Base-by-base conservation (phyloP, 2,329 filamentous ascomycete genomes). In the Aquanectria penicillioides region DNA sequence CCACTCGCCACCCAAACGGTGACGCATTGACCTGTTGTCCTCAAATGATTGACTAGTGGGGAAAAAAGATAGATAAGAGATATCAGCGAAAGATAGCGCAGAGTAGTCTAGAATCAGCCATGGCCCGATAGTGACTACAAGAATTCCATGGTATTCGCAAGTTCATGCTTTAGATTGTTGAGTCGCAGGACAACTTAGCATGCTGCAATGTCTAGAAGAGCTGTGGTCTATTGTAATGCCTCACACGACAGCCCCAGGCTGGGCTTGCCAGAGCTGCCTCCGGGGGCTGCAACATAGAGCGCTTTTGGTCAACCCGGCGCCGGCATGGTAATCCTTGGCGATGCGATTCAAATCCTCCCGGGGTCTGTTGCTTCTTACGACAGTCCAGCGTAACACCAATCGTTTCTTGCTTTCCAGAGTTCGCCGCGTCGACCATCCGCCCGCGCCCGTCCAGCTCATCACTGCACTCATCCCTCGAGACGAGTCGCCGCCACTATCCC, bases 1-100 rank as follows among this genome's bases (percentile, higher is more conserved):
- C 52, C 47, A 46, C 47, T 51, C 44, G 54, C 54, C 54, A 57
- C 47, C 47, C 33, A 36, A 51, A 43, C 41, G 55, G 43, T 58
- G 55, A 43, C 33, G 49, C 48, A 38, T 40, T 52, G 52, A 49
- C 34, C 31, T 44, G 34, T 48, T 52, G 48, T 48, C 41, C 34
- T 34, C 36, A 28, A 36, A 47, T 47, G 47, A 48, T 52, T 40
- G 55, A 52, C 11, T n/a, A 22, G n/a, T n/a, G 18, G 8, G 11
- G 10, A 15, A 33, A 17, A 26, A 31, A 15, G 20, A 43, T 18
- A 47, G 47, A 58, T 58, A 40, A 57, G 47, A 48, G 54, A 50
- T 44, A 38, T 33, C 50, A 23, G 33, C 44, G 13, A 22, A 10
- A 58, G 34, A 34, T 23, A 33, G 28, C 29, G 9, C n/a, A n/a